Base-by-base conservation (phyloP, 1,139 yeast species). In the Taphrina flavorubra region DNA sequence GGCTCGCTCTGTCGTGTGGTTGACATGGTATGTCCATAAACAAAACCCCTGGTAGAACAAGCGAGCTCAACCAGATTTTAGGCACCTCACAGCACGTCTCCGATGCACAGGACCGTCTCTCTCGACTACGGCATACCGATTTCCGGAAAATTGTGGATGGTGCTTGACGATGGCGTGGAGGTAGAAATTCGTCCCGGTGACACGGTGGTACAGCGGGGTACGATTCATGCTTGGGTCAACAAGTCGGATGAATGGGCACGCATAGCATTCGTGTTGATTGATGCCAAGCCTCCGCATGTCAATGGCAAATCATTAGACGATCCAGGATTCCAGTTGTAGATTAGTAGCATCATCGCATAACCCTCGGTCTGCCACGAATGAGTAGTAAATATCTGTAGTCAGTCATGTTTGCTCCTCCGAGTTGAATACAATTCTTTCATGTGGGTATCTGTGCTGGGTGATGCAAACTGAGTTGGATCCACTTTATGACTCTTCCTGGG, bases 171-270 rank as follows among this genome's bases (percentile, higher is more conserved):
- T 8, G 56, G 37, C 56, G 39, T 25, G 34, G 56, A 51, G 16
- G 39, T 51, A 14, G 56, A 51, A 34, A 8, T 51, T 11, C 10
- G 39, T 8, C 39, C 56, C 13, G 56, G 56, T 8, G 56, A 51
- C 16, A n/a, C 39, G 11, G 56, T 51, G n/a, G 56, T 51, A 18
- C 56, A 51, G 36, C 11, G 56, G 16, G 56, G 56, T 34, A 51
- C 56, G 2, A 51, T 51, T 6, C 56, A 51, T 31, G 56, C 56
- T 10, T 51, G 56, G 56, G 37, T 25, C 34, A 51, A 51, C 37
- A 51, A 18, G 20, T 20, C 56, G 11, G 36, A 20, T 14, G 56
- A 51, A 14, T 51, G 56, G 56, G 56, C 56, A 7, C n/a, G 56
- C 25, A 51, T 51, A 14, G 39, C 56, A 11, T 51, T 51, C 20